Evolutionary conservation across 164 flowering plant genomes (phyloP), one percentile per base, ranked within the genome.

Genomic region (Dillenia suffruticosa): DNA sequence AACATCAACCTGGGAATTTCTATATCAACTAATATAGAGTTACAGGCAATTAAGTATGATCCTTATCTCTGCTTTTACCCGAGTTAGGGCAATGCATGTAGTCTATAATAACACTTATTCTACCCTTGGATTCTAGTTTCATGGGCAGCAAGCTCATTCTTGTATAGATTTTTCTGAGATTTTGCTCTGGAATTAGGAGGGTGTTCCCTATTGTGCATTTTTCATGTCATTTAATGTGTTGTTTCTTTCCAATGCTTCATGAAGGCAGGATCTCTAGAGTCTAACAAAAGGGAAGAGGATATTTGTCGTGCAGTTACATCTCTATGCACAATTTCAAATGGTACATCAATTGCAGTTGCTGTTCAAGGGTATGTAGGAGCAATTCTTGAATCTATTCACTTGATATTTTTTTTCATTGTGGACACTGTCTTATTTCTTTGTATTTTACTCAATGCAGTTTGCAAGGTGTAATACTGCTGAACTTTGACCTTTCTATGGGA

Each of bases 311-410:
- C 90, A 8, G 80, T 90, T 13, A 87, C 91, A 47, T 89, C 81
- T 79, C 59, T 94, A 10, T 82, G 90, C 71, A 74, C 93, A 17
- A 72, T 74, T 58, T 66, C 79, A 47, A 74, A 80, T 81, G 79
- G 88, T 64, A 74, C 87, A 10, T 63, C 85, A 51, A 76, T 87
- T 66, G 92, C 91, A 15, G 97, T 80, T 15, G 96, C 87, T 53
- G 67, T 86, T 62, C 97, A 94, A 64, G 76, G 95, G 96, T 63
- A 80, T 73, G 74, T 32, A 32, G 5, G 40, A 32, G 40, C 40
- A 32, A 32, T 73, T 6, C 49, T 61, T 64, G 6, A n/a, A 13
- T n/a, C 14, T 51, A 69, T 59, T 67, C 63, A 9, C 15, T 52
- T 26, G 14, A 49, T 14, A 22, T 44, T 2, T 48, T 5, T n/a